These are phyloP conservation scores for Rubus parviflorus DNA, from an alignment of 306 rosid species.

Conservation along the genomic window DNA sequence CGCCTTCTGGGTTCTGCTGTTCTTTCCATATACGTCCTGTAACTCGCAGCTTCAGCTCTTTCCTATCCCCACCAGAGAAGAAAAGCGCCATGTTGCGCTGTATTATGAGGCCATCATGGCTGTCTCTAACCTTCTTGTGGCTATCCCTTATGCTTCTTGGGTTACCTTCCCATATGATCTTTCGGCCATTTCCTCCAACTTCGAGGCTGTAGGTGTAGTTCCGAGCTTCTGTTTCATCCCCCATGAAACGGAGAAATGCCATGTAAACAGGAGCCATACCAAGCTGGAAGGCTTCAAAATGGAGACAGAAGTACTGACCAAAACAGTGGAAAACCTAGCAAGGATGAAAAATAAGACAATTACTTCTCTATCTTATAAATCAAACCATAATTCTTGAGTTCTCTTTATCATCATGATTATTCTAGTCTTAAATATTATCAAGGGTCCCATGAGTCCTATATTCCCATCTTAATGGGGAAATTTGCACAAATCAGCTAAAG, in stretches of 20 bases:
- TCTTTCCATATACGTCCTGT: constrained; percentile 83
- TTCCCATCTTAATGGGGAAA: not conserved
- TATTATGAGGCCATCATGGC: constrained; percentile 74
- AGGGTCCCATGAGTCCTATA: not conserved
- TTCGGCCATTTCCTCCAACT: constrained; percentile 74
- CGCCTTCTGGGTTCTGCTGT: constrained; percentile 64
- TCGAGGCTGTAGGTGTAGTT: constrained; percentile 74
- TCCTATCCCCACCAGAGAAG: constrained; percentile 79
- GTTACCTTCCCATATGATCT: constrained; percentile 64
- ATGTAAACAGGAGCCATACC: constrained; percentile 77
- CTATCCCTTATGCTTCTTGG: constrained; percentile 73
- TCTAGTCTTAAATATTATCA: not conserved
- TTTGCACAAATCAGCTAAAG: not conserved
- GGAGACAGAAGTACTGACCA: constrained; percentile 77
- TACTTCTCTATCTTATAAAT: constrained; percentile 19
- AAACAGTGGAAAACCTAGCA: constrained; percentile 74
- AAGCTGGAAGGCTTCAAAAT: constrained; percentile 82
- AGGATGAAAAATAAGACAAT: constrained; percentile 14
- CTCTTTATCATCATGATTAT: no score
- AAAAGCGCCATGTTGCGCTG: constrained; percentile 74
- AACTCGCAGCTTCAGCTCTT: constrained; percentile 71
- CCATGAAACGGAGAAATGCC: constrained; percentile 83
- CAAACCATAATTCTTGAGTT: constrained; percentile 8
- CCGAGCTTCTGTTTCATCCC: constrained; percentile 61
- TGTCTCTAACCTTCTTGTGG: constrained; percentile 71